Evolutionary conservation across 2,329 filamentous ascomycete species (phyloP).

Genomic region (Arthrinium phaeospermum): DNA sequence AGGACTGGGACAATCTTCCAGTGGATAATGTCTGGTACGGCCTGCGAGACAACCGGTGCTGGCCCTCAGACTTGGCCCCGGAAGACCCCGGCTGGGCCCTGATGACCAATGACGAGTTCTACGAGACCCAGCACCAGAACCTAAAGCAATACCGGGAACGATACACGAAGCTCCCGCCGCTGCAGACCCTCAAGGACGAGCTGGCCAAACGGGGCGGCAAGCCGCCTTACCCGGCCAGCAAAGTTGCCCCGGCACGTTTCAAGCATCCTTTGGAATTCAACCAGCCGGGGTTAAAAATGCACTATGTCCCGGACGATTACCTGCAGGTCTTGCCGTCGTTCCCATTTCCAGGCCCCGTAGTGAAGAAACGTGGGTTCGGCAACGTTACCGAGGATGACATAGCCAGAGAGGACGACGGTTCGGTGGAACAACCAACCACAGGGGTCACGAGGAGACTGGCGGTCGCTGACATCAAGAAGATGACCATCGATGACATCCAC

Average conservation of each 20-base stretch:
- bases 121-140: neutral
- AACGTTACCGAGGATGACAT: neutral
- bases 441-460: neutral
- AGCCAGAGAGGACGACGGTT: neutral
- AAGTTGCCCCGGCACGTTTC: neutral
- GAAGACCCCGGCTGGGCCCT: slow-evolving; percentile 19
- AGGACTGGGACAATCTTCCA: neutral
- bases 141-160: neutral
- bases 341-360: too few relatives aligned
- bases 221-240: neutral
- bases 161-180: neutral
- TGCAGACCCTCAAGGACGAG: neutral
- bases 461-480: neutral
- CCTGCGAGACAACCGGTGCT: slow-evolving; percentile 14
- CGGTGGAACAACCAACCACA: neutral
- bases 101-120: slow-evolving; percentile 19
- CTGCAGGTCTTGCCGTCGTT: neutral
- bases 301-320: neutral
- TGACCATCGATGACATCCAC: neutral
- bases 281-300: too few relatives aligned
- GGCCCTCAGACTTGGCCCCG: neutral
- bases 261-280: too few relatives aligned
- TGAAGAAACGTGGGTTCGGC: neutral
- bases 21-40: slow-evolving; percentile 15
- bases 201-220: neutral